phyloP scores from a whole-genome alignment of 1,139 yeast species.

The Lodderomyces jiufengensis region DNA sequence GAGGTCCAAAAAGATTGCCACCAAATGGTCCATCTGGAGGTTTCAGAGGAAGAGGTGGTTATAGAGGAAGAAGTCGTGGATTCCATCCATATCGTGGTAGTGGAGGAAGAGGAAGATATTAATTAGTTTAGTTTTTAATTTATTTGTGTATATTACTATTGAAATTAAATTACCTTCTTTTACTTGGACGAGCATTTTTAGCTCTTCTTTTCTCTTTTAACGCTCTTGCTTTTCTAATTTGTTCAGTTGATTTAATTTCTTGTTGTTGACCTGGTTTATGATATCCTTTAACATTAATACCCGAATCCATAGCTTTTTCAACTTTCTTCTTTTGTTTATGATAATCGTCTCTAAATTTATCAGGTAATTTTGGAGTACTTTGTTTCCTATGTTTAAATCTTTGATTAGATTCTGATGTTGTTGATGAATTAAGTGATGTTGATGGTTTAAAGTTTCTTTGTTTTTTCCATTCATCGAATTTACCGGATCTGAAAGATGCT shows the following conservation, averaged over 20 bases:
- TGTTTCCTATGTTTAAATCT: slow-evolving; percentile 70
- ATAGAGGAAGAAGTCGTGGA: slow-evolving; percentile 20
- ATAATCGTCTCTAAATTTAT: slow-evolving; percentile 84
- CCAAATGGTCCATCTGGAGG: slow-evolving; percentile 42
- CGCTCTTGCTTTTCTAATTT: slow-evolving; percentile 75
- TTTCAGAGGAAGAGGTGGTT: slow-evolving; percentile 26
- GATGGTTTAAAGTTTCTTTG: slow-evolving; percentile 54
- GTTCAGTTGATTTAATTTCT: slow-evolving; percentile 68
- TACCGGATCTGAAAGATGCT: slow-evolving; percentile 87
- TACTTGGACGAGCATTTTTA: slow-evolving; percentile 80
- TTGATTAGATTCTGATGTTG: slow-evolving; percentile 36
- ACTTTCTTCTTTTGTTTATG: slow-evolving; percentile 81
- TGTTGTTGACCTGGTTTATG: slow-evolving; percentile 46
- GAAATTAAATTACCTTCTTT: slow-evolving; percentile 18
- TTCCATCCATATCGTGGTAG: slow-evolving; percentile 28
- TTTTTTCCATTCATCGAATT: slow-evolving; percentile 86
- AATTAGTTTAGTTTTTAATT: too few relatives aligned
- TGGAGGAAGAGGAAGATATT: slow-evolving; percentile 18
- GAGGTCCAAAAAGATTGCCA: slow-evolving; percentile 42
- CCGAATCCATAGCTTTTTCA: slow-evolving; percentile 73
- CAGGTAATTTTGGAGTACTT: slow-evolving; percentile 86
- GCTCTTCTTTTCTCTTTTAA: slow-evolving; percentile 68
- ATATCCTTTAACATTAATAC: slow-evolving; percentile 71
- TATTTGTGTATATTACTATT: slow-evolving; percentile 2
- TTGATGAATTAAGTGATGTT: slow-evolving; percentile 20